phyloP scores from a whole-genome alignment of 1,139 yeast species.

The Candida glucosophila region DNA sequence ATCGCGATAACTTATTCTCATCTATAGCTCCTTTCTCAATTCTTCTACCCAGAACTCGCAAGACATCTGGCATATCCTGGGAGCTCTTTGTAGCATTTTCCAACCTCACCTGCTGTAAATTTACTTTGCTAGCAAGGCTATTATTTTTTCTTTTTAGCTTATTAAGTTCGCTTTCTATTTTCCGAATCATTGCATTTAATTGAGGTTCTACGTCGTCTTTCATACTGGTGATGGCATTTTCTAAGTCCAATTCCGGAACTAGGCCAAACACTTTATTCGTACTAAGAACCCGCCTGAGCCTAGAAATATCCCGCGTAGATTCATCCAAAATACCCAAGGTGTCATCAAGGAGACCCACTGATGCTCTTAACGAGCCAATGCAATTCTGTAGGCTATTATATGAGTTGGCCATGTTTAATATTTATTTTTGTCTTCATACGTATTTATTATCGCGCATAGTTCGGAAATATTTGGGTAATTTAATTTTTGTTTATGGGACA shows the following conservation, averaged over 20 bases:
- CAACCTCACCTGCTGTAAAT: slow-evolving; percentile 24
- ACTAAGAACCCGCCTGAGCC: slow-evolving; percentile 23
- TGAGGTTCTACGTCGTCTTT: slow-evolving; percentile 26
- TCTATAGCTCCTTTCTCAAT: slow-evolving; percentile 8
- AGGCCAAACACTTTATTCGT: slow-evolving; percentile 34
- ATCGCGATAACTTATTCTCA: slow-evolving; percentile 20
- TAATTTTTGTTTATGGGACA: too few species aligned
- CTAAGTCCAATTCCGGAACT: slow-evolving; percentile 32
- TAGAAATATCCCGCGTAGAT: slow-evolving; percentile 25
- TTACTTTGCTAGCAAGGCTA: slow-evolving; percentile 21
- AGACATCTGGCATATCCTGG: slow-evolving; percentile 5
- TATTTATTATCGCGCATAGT: too few species aligned
- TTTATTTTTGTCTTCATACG: too few species aligned
- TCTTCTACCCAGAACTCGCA: slow-evolving; percentile 5
- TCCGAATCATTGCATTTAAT: slow-evolving; percentile 20
- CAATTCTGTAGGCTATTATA: slow-evolving; percentile 16
- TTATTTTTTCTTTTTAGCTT: slow-evolving; percentile 19
- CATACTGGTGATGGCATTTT: slow-evolving; percentile 26
- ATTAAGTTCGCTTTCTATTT: slow-evolving; percentile 24
- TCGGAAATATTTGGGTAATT: too few species aligned
- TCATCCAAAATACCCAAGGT: slow-evolving; percentile 21
- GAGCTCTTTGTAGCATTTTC: slow-evolving; percentile 13
- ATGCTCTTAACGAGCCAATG: slow-evolving; percentile 21
- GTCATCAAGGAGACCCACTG: slow-evolving; percentile 22
- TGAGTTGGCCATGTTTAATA: slow-evolving; percentile 5